phyloP scores from a whole-genome alignment of 805 yeast genomes.

The Ogataea pilisensis region DNA sequence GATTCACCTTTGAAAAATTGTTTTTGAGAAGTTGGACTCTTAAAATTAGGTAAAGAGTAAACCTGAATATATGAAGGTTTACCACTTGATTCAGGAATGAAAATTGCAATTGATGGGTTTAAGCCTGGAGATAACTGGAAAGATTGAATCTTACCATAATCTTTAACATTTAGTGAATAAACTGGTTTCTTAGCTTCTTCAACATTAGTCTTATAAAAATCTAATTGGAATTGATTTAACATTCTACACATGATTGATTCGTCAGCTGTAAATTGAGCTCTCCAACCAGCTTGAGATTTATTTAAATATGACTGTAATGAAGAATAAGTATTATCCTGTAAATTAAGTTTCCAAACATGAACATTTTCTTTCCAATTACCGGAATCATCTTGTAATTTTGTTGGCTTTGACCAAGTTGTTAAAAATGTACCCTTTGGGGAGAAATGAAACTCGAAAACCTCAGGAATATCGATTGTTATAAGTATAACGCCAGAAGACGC shows the following conservation, averaged over 20 bases:
- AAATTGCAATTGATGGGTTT: conserved; percentile 86
- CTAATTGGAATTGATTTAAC: conserved; percentile 51
- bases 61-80: conserved; percentile 87
- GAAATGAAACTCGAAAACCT: conserved; percentile 77
- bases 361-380: conserved; percentile 80
- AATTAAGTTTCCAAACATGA: conserved; percentile 60
- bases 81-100: conserved; percentile 81
- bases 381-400: conserved; percentile 54
- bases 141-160: conserved; percentile 39
- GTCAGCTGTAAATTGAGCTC: conserved; percentile 83
- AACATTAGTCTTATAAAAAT: conserved; percentile 53
- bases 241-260: conserved; percentile 66
- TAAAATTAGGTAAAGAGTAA: conserved; percentile 71
- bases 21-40: conserved; percentile 78
- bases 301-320: conserved; percentile 55
- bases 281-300: conserved; percentile 86
- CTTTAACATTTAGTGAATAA: conserved; percentile 54
- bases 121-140: conserved; percentile 82
- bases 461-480: conserved; percentile 50
- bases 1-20: conserved; percentile 94
- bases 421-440: conserved; percentile 85
- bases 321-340: conserved; percentile 11
- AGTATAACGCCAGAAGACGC: conserved; percentile 48
- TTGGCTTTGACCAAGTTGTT: conserved; percentile 88
- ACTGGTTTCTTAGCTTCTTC: conserved; percentile 47